Evolutionary conservation across 2,329 filamentous ascomycete species (phyloP), one percentile per base, ranked within the genome.

Genomic region (Aspergillus awamori): DNA sequence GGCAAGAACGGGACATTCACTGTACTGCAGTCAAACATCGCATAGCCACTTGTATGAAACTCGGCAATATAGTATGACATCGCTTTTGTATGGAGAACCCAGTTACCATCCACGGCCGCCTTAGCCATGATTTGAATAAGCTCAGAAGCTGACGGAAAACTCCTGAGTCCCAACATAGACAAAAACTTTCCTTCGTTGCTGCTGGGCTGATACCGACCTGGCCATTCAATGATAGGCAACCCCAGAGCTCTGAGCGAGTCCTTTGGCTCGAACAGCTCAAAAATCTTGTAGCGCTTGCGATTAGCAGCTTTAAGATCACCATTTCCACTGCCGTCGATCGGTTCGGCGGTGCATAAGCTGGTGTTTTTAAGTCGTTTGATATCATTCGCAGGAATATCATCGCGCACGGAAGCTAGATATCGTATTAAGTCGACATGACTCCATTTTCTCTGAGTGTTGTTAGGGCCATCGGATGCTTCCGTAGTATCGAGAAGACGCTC

Each of bases 401-500:
- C 86, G 62, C 87, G 87, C 28, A 99, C 95, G 8, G 93, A 96
- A 10, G 94, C 87, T 47, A 99, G 85, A 69, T 99, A 99, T 69
- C 93, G 94, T 76, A 99, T 93, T 26, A 99, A 82, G 73, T 99
- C 94, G 63, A 97, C 88, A 73, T 98, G 94, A 60, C 92, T 97
- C 91, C 92, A 97, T 74, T 88, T 88, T 62, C 83, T 67, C 30
- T 71, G 69, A 11, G 64, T 84, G 22, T 80, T 78, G 22, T 81
- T 81, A 39, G 77, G 78, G 26, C 84, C 83, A 20, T 79, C 75
- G 20, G 74, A 72, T 2, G 76, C 63, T 13, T 83, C 79, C 0
- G 80, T 71, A 0, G 87, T 83, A 55, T 85, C 88, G 67, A 97
- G 84, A 47, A 99, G 83, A 48, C 94, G 86, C 24, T 91, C 90